phyloP scores from a whole-genome alignment of 495 filamentous ascomycete genomes.

The Penicillium alfredii region DNA sequence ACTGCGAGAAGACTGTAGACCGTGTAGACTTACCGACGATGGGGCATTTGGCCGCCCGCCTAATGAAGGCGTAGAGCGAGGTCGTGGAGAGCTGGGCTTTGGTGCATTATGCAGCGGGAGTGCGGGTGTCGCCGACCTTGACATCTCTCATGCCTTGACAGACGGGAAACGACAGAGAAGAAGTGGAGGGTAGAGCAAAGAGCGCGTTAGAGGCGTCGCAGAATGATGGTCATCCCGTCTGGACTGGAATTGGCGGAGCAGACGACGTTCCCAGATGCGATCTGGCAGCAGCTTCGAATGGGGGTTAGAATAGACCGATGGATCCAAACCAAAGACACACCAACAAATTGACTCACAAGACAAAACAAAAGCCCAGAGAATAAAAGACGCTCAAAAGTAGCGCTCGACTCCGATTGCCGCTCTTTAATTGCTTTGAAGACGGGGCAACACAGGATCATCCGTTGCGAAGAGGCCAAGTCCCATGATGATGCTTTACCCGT shows the following conservation, averaged over 20 bases:
- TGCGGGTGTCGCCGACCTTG: conserved; percentile 52
- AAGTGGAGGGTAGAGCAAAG: conserved; percentile 7
- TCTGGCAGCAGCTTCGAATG: conserved; percentile 27
- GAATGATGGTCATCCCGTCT: conserved; percentile 32
- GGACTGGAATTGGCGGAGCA: conserved; percentile 11
- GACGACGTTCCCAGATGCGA: conserved; percentile 27
- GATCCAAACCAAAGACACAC: too few species aligned
- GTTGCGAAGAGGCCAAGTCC: conserved; percentile 20
- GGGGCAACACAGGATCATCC: too few species aligned
- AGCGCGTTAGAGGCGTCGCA: conserved; percentile 14
- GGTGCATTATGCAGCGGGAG: conserved; percentile 51
- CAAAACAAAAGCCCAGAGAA: not conserved
- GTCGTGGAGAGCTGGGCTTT: conserved; percentile 26
- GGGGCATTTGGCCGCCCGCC: conserved; percentile 26
- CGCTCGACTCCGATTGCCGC: conserved; percentile 10
- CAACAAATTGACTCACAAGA: too few species aligned
- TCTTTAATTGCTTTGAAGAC: too few species aligned
- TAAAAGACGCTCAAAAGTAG: conserved; percentile 4
- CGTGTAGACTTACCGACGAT: conserved; percentile 27
- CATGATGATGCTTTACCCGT: conserved; percentile 33
- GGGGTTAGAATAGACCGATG: conserved; percentile 15
- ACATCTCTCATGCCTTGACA: conserved; percentile 52
- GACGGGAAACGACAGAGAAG: conserved; percentile 5
- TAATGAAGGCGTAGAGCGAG: conserved; percentile 33
- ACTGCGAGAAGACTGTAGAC: too few species aligned